A percentile compares a stretch with the other conserved stretches of the same genome.
Conservation (phyloP, 495 filamentous ascomycete species). For the Podospora pseudopauciseta region DNA sequence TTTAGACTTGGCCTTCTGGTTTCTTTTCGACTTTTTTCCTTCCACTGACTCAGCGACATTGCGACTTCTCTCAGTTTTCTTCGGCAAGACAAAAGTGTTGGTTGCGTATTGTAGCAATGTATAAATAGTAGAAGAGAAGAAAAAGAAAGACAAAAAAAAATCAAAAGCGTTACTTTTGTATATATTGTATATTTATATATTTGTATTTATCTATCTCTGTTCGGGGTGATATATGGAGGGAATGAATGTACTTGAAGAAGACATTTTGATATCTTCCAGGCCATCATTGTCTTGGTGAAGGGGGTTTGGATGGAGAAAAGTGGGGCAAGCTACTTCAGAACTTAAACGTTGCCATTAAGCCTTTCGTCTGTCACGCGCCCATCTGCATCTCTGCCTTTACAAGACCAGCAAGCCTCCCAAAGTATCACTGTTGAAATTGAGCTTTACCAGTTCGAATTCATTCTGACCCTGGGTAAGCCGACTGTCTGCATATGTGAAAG, state of each 20-base stretch:
- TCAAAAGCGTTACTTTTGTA: slow-evolving; percentile 18
- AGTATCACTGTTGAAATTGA: background rate
- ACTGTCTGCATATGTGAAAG: no score
- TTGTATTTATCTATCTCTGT: slow-evolving; percentile 4
- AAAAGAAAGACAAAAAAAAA: slow-evolving; percentile 23
- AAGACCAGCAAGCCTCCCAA: background rate
- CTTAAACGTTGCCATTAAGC: background rate
- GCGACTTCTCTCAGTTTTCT: slow-evolving; percentile 5
- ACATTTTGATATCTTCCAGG: background rate
- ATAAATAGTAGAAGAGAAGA: slow-evolving; percentile 25
- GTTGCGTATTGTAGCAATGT: slow-evolving; percentile 25
- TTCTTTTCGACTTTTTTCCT: background rate
- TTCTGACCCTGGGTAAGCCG: background rate
- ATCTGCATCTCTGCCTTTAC: background rate
- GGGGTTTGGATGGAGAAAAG: background rate
- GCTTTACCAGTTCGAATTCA: background rate
- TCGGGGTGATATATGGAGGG: background rate
- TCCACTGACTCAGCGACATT: background rate
- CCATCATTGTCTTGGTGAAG: background rate
- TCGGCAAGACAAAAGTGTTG: slow-evolving; percentile 30
- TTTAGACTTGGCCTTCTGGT: slow-evolving; percentile 3
- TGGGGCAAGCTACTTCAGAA: background rate
- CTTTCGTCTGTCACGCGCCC: background rate
- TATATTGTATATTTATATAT: slow-evolving; percentile 1
- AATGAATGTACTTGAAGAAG: background rate